Conservation (phyloP, 2,329 filamentous ascomycete species). For the Myrmaecium sp. region DNA sequence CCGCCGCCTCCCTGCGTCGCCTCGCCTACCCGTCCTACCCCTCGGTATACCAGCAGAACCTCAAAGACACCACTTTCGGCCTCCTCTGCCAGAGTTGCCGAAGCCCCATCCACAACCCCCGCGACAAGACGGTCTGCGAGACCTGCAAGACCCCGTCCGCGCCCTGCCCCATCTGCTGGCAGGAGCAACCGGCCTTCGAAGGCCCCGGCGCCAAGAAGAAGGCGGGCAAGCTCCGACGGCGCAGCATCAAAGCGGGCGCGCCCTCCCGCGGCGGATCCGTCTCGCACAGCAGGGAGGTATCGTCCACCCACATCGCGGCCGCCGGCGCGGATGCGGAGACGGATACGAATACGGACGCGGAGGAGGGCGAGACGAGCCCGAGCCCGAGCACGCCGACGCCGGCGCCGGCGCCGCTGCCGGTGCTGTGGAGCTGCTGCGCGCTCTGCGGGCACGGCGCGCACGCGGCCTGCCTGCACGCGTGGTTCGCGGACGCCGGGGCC, state of each 20-base stretch:
- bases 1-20: conserved; percentile 38
- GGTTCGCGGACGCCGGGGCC: conserved; percentile 31
- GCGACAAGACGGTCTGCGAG: conserved; percentile 33
- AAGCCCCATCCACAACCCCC: conserved; percentile 35
- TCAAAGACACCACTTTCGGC: conserved; percentile 36
- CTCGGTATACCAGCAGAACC: conserved; percentile 38
- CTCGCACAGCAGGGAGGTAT: conserved; percentile 5
- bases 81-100: conserved; percentile 40
- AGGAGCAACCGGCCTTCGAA: conserved; percentile 25
- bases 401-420: conserved; percentile 14
- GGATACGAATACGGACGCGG: conserved; percentile 7
- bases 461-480: conserved; percentile 37
- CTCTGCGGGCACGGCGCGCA: conserved; percentile 45
- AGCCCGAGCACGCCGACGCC: conserved; percentile 10
- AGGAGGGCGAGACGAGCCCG: conserved; percentile 9
- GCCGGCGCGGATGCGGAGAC: not conserved
- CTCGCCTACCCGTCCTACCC: conserved; percentile 38
- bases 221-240: conserved; percentile 1
- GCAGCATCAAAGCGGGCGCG: not conserved
- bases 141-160: conserved; percentile 28
- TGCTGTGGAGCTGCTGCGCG: conserved; percentile 40
- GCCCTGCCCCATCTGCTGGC: conserved; percentile 27
- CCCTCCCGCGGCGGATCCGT: not conserved
- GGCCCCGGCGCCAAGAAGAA: conserved; percentile 2
- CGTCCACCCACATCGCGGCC: conserved; percentile 6